Evolutionary conservation across 768 basidiomycete genomes (phyloP).

Genomic region (Russula virescens): DNA sequence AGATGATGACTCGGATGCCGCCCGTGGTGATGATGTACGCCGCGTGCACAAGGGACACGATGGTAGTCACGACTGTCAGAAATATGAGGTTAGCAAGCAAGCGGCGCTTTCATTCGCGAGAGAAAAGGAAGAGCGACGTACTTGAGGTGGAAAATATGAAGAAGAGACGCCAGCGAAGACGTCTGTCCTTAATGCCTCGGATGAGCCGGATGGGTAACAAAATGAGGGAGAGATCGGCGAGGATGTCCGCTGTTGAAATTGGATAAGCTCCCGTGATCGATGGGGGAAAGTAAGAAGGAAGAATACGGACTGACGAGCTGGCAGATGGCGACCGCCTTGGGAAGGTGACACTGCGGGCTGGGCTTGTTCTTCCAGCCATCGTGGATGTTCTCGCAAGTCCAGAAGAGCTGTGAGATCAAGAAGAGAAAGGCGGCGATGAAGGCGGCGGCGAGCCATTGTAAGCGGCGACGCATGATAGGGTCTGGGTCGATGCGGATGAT

Average conservation of each 20-base stretch:
- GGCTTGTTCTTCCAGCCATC: conserved; percentile 35
- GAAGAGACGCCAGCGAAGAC: conserved; percentile 38
- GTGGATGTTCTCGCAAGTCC: conserved; percentile 38
- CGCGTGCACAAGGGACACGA: conserved; percentile 31
- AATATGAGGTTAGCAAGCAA: not conserved
- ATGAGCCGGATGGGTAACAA: conserved; percentile 43
- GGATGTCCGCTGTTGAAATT: conserved; percentile 38
- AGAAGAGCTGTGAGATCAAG: conserved; percentile 41
- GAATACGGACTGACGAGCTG: conserved; percentile 44
- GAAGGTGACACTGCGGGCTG: conserved; percentile 40
- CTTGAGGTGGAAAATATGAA: conserved; percentile 52
- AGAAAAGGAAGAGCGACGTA: conserved; percentile 17
- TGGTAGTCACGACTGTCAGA: conserved; percentile 26
- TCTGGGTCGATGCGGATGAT: conserved; percentile 48
- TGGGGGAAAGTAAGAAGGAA: not conserved
- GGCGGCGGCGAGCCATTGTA: conserved; percentile 22
- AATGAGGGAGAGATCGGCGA: conserved; percentile 44
- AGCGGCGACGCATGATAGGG: conserved; percentile 12
- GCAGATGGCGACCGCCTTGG: conserved; percentile 43
- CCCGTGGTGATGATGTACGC: conserved; percentile 28
- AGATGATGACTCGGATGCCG: conserved; percentile 30
- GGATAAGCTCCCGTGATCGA: too few species aligned
- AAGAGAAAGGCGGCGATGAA: conserved; percentile 35
- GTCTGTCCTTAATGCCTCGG: conserved; percentile 35
- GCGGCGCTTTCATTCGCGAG: too few species aligned